These are phyloP conservation scores for Alternaria infectoria DNA, from an alignment of 2,329 filamentous ascomycete species.

Conservation along the genomic window DNA sequence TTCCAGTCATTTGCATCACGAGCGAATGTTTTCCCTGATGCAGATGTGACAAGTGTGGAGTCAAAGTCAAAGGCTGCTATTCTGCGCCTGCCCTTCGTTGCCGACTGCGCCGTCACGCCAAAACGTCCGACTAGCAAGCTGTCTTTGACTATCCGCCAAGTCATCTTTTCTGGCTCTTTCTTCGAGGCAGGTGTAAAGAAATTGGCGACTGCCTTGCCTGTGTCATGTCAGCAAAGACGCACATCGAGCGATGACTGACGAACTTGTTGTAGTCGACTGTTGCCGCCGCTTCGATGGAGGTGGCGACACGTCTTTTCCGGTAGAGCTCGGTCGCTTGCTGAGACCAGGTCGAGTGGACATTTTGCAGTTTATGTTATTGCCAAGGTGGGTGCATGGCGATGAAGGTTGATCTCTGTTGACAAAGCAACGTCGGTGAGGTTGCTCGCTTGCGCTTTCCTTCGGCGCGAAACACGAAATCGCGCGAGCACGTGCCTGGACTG, in stretches of 20 bases:
- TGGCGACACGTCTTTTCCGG: slow-evolving; percentile 60
- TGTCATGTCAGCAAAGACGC: slow-evolving; percentile 3
- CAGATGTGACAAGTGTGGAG: slow-evolving; percentile 81
- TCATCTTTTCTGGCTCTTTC: slow-evolving; percentile 77
- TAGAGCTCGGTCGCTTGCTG: slow-evolving; percentile 47
- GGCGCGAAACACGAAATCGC: slow-evolving; percentile 37
- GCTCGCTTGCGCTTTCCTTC: slow-evolving; percentile 16
- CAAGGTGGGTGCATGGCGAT: neutral
- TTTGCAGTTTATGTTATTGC: neutral
- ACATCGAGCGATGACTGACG: slow-evolving; percentile 27
- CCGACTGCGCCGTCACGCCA: slow-evolving; percentile 52
- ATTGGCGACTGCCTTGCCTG: slow-evolving; percentile 73
- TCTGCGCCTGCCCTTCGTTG: slow-evolving; percentile 29
- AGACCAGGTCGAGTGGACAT: slow-evolving; percentile 30
- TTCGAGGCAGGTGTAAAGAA: slow-evolving; percentile 91
- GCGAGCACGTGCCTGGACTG: slow-evolving; percentile 37
- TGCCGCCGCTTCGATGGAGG: slow-evolving; percentile 63
- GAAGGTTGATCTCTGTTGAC: slow-evolving; percentile 1
- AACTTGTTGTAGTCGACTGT: slow-evolving; percentile 62
- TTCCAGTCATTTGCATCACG: slow-evolving; percentile 81
- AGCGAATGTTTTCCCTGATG: slow-evolving; percentile 80
- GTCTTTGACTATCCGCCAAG: slow-evolving; percentile 71
- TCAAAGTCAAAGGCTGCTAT: slow-evolving; percentile 61
- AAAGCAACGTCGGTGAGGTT: slow-evolving; percentile 5
- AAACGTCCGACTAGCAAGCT: slow-evolving; percentile 81